Evolutionary conservation across 2,329 filamentous ascomycete genomes (phyloP).

Genomic region (Exophiala dermatitidis): DNA sequence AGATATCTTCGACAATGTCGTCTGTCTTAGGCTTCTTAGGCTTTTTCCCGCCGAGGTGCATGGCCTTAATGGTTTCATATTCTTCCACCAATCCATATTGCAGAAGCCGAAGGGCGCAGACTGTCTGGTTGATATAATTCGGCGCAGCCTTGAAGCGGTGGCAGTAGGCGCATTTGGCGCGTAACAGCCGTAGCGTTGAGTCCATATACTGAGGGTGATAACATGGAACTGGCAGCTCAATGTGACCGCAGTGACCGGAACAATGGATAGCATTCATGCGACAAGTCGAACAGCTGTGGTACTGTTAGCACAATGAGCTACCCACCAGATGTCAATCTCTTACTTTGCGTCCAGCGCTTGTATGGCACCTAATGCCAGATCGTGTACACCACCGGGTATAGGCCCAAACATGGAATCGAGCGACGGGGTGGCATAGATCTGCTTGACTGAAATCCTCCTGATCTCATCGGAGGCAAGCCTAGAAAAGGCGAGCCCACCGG

Average conservation of each 20-base stretch:
- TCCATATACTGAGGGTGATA: slow-evolving; percentile 98
- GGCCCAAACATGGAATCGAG: slow-evolving; percentile 89
- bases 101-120: slow-evolving; percentile 77
- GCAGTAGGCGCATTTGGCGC: slow-evolving; percentile 86
- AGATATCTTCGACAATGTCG: slow-evolving; percentile 18
- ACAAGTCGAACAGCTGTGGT: slow-evolving; percentile 76
- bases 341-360: slow-evolving; percentile 36
- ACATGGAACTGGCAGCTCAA: slow-evolving; percentile 84
- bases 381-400: slow-evolving; percentile 83
- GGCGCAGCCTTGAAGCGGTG: slow-evolving; percentile 74
- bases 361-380: slow-evolving; percentile 84
- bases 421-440: slow-evolving; percentile 87
- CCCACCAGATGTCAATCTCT: neutral
- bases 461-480: slow-evolving; percentile 79
- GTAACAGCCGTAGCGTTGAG: slow-evolving; percentile 74
- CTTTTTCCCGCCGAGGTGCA: slow-evolving; percentile 36
- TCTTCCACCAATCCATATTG: slow-evolving; percentile 75
- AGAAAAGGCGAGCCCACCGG: slow-evolving; percentile 82
- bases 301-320: slow-evolving; percentile 9
- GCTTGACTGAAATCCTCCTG: slow-evolving; percentile 80
- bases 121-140: slow-evolving; percentile 67
- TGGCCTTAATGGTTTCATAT: slow-evolving; percentile 41
- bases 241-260: slow-evolving; percentile 89
- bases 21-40: slow-evolving; percentile 8
- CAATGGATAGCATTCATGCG: slow-evolving; percentile 74